Conservation (phyloP, 2,329 filamentous ascomycete species). For the Volutella citrinella region DNA sequence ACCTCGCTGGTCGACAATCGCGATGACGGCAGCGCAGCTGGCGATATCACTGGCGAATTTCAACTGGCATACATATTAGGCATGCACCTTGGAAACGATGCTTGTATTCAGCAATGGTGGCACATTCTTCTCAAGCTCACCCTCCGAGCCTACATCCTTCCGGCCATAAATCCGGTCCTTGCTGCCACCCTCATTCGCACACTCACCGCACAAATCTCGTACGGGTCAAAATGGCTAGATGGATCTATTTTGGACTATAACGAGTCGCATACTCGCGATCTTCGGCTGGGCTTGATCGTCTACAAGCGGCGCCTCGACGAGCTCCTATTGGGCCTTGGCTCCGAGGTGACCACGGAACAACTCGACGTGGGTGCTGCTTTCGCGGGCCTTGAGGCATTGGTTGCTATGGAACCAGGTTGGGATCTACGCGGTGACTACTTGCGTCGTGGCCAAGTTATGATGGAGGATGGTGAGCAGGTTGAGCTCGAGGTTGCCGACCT, state of each 20-base stretch:
- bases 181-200: slow-evolving; percentile 45
- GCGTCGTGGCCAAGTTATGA: slow-evolving; percentile 45
- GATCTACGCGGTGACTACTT: slow-evolving; percentile 51
- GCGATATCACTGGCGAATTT: slow-evolving; percentile 55
- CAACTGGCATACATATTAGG: slow-evolving; percentile 59
- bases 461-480: slow-evolving; percentile 52
- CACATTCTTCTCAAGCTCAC: slow-evolving; percentile 50
- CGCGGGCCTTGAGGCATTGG: slow-evolving; percentile 28
- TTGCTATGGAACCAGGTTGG: slow-evolving; percentile 48
- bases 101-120: slow-evolving; percentile 62
- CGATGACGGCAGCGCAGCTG: slow-evolving; percentile 24
- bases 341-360: slow-evolving; percentile 36
- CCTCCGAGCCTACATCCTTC: slow-evolving; percentile 48
- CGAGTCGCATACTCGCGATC: slow-evolving; percentile 26
- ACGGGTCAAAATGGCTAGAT: slow-evolving; percentile 48
- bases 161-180: slow-evolving; percentile 41
- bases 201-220: slow-evolving; percentile 53
- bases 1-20: slow-evolving; percentile 34
- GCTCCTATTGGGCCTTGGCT: slow-evolving; percentile 35
- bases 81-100: slow-evolving; percentile 54
- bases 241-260: slow-evolving; percentile 40
- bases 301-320: slow-evolving; percentile 55
- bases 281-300: slow-evolving; percentile 48
- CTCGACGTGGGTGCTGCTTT: slow-evolving; percentile 47
- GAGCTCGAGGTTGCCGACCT: slow-evolving; percentile 47